These are phyloP conservation scores for Phytophthora cactorum DNA, from an alignment of 352 stramenopile genomes.

Conservation along the genomic window DNA sequence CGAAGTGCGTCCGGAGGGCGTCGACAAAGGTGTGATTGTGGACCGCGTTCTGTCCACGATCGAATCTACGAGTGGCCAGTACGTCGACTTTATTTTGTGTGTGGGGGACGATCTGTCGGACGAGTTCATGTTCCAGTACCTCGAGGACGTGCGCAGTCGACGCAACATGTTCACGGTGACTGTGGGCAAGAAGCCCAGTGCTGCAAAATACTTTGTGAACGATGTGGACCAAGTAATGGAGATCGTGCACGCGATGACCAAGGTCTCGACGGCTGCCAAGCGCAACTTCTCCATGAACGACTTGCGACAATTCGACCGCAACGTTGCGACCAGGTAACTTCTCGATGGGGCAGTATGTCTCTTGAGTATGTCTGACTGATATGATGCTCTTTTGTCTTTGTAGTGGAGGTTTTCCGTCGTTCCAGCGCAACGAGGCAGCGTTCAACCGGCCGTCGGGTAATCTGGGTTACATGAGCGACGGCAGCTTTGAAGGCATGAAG, in stretches of 20 bases:
- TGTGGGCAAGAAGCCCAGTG: conserved; percentile 98
- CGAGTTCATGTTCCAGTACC: conserved; percentile 97
- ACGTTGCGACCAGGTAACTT: conserved; percentile 51
- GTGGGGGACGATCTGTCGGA: conserved; percentile 99
- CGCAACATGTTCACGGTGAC: conserved; percentile 95
- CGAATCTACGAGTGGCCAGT: conserved; percentile 73
- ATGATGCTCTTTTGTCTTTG: conserved; percentile 10
- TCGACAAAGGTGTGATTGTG: conserved; percentile 98
- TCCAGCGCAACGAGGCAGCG: conserved; percentile 32
- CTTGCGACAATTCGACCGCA: conserved; percentile 71
- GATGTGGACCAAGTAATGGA: conserved; percentile 97
- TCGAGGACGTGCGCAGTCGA: conserved; percentile 71
- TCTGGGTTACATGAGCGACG: conserved; percentile 51
- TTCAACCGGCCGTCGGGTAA: conserved; percentile 27
- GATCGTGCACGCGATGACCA: conserved; percentile 89
- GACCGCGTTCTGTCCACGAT: conserved; percentile 95
- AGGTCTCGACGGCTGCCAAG: conserved; percentile 84
- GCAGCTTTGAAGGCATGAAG: conserved; percentile 52
- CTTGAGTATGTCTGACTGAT: conserved; percentile 5
- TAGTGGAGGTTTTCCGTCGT: conserved; percentile 40
- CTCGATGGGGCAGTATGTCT: not conserved
- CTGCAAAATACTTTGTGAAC: conserved; percentile 98
- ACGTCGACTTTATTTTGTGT: conserved; percentile 97
- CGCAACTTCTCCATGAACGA: conserved; percentile 90
- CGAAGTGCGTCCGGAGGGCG: conserved; percentile 96